Evolutionary conservation across 2,329 filamentous ascomycete genomes (phyloP).

Genomic region (Cercospora sesami): DNA sequence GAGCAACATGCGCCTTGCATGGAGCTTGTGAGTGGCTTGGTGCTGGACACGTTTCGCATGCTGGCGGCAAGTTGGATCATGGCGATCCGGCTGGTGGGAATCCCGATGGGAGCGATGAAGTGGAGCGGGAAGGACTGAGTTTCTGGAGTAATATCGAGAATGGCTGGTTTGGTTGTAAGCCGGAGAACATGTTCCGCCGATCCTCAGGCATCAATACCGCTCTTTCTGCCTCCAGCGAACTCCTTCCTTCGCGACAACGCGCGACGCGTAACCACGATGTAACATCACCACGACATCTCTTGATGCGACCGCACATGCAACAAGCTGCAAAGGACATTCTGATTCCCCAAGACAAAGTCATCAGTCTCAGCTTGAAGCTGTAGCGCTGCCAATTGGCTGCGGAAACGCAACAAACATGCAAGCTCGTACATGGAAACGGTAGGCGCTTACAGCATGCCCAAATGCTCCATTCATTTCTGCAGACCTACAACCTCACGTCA

Average conservation of each 20-base stretch:
- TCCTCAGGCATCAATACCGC: not conserved
- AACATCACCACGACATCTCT: not conserved
- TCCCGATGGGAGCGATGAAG: not conserved
- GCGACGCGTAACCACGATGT: not conserved
- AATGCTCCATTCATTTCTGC: not conserved
- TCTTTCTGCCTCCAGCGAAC: not conserved
- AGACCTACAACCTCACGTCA: not conserved
- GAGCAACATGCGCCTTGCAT: constrained; percentile 1
- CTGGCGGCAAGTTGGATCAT: not conserved
- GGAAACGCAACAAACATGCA: not conserved
- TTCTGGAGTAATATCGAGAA: not conserved
- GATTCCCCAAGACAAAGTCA: not conserved
- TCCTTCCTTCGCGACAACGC: not conserved
- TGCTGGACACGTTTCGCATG: not conserved
- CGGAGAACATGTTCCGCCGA: not conserved
- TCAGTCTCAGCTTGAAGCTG: not conserved
- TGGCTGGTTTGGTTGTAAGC: not conserved
- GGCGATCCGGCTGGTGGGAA: not conserved
- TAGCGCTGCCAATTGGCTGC: not conserved
- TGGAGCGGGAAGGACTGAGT: not conserved
- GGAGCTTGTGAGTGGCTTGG: not conserved
- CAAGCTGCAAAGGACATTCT: not conserved
- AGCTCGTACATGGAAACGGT: not conserved
- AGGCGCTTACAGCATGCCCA: not conserved
- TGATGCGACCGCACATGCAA: not conserved